Conservation (phyloP, 1,139 yeast species). For the Diutina ranongensis region DNA sequence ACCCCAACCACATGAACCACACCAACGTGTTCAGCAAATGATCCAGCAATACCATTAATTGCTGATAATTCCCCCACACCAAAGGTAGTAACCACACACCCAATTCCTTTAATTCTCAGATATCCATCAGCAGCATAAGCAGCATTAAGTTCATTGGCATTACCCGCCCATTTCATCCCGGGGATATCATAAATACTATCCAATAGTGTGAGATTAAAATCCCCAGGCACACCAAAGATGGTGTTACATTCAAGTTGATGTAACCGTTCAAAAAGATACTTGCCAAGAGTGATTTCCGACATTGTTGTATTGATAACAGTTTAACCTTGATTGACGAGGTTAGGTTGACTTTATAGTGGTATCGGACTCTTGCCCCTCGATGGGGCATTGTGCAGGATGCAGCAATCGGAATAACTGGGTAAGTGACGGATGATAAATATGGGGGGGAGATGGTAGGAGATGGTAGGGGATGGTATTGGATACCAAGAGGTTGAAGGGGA, state of each 20-base stretch:
- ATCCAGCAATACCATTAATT: constrained; percentile 46
- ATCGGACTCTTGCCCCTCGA: no score
- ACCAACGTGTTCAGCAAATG: constrained; percentile 51
- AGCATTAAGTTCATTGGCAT: constrained; percentile 63
- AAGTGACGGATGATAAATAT: neutral
- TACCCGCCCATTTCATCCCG: constrained; percentile 56
- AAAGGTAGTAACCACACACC: constrained; percentile 52
- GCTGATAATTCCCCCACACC: constrained; percentile 61
- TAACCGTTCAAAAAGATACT: constrained; percentile 51
- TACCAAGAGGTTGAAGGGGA: no score
- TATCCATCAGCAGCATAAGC: constrained; percentile 67
- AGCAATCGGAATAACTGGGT: neutral
- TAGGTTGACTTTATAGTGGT: neutral
- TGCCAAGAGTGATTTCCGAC: constrained; percentile 41
- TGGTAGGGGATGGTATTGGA: no score
- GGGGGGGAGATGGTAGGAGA: no score
- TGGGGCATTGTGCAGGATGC: neutral
- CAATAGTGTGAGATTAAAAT: constrained; percentile 57
- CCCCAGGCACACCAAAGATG: constrained; percentile 73
- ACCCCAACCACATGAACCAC: constrained; percentile 44
- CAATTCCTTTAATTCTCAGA: constrained; percentile 47
- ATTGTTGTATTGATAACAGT: no score
- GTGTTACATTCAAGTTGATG: constrained; percentile 46
- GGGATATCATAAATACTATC: constrained; percentile 56
- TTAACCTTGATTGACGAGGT: no score